Base-by-base conservation (phyloP, 106 monocot genomes). In the Dendrobium officinale region DNA sequence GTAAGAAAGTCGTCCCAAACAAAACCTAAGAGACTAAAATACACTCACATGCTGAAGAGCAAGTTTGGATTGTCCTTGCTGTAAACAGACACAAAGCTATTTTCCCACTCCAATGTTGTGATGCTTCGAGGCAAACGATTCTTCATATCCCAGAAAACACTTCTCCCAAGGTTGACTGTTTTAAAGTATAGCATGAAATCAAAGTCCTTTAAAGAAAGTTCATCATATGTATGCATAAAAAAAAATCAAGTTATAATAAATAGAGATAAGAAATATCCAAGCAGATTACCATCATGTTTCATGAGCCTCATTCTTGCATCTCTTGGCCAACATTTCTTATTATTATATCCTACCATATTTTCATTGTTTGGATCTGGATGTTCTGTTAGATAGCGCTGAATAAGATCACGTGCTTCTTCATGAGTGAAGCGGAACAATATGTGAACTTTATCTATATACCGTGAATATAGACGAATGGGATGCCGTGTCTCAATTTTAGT, bases 331-430 rank as follows among this genome's bases (percentile, higher is more conserved):
- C 99, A 99, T 75, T 99, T 99, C 80, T 99, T 99, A 74, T 99
- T 99, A 77, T 99, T 99, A 79, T 99, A 99, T 41, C 99, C 99
- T 58, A 99, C 99, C 99, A 99, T 95, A 79, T 99, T 99, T 84
- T 99, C 99, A 83, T 99, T 99, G 79, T 99, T 99, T 64, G 95
- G 99, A 93, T 99, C 99, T 82, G 99, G 99, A 85, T 95, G 99
- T 80, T 99, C 99, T 2, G 95, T 95, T 18, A 99, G 77, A 78
- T 99, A 99, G 18, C 99, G 87, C 70, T 99, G 99, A 83, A 99
- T 99, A 55, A 99, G 91, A 77, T 95, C 99, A 8, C 93, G 89
- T 51, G 99, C 99, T 73, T 99, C 99, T 77, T 99, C 99, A 89
- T 99, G 99, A 67, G 99, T 95, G 86, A 99, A 99, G 40, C 88